These are phyloP conservation scores for Pseudocercospora macadamiae DNA, from an alignment of 2,329 filamentous ascomycete genomes.

Conservation along the genomic window DNA sequence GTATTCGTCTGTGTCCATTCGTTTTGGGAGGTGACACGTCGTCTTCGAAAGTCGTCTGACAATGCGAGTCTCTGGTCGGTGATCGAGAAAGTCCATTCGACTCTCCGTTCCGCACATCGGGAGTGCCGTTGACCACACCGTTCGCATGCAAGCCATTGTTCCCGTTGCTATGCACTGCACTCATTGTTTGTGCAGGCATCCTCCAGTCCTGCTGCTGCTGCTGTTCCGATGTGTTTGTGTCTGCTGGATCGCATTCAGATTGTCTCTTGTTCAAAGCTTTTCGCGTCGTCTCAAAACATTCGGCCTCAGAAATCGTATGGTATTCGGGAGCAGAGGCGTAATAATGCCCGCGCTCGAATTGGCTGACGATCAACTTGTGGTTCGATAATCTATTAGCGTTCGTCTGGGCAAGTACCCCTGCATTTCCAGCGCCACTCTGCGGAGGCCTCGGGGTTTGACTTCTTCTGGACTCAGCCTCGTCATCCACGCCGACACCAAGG, in stretches of 20 bases:
- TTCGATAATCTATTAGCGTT: neutral
- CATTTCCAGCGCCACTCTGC: neutral
- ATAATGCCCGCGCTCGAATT: neutral
- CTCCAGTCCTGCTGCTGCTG: neutral
- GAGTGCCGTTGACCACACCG: neutral
- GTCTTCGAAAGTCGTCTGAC: conserved; percentile 2
- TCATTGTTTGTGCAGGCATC: conserved; percentile 7
- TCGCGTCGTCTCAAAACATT: neutral
- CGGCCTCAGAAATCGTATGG: neutral
- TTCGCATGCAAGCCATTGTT: conserved; percentile 2
- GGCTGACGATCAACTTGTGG: neutral
- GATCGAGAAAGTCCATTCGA: too few relatives aligned
- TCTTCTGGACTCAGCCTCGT: neutral
- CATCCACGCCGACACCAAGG: neutral
- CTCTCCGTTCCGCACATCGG: neutral
- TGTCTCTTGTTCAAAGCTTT: neutral
- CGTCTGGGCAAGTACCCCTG: neutral
- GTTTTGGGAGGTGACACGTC: neutral
- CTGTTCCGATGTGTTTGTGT: neutral
- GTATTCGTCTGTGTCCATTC: conserved; percentile 9
- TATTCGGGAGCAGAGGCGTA: neutral
- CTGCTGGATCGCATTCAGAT: neutral
- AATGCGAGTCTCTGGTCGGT: conserved; percentile 7
- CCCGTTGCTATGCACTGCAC: conserved; percentile 8
- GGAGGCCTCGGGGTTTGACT: too few relatives aligned